These are phyloP conservation scores for Apiospora saccharicola DNA, from an alignment of 2,329 filamentous ascomycete species.

Conservation along the genomic window DNA sequence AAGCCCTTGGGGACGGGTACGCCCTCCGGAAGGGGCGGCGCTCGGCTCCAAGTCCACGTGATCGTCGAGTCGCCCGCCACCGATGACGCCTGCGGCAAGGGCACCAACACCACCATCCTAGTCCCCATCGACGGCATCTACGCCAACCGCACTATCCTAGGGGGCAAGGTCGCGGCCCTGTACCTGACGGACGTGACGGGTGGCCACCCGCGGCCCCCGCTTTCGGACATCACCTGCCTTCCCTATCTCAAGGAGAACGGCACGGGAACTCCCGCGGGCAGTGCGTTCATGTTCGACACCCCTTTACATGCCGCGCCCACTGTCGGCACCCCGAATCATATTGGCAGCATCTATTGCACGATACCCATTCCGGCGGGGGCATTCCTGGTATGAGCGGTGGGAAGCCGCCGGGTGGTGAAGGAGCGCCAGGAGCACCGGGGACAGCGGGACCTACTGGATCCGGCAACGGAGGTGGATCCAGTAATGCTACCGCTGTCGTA, in stretches of 20 bases:
- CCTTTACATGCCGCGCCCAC: not conserved
- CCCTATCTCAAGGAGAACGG: not conserved
- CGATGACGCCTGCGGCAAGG: slow-evolving; percentile 1
- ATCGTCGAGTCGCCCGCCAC: not conserved
- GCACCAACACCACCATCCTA: slow-evolving; percentile 33
- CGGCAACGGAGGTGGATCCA: not conserved
- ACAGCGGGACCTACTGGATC: too few species aligned
- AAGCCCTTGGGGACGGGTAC: not conserved
- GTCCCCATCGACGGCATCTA: slow-evolving; percentile 17
- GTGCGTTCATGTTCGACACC: not conserved
- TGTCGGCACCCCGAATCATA: not conserved
- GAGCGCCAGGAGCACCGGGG: not conserved
- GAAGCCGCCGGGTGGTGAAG: not conserved
- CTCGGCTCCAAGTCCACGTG: not conserved
- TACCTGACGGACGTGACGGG: not conserved
- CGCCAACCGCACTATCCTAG: not conserved
- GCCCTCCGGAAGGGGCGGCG: not conserved
- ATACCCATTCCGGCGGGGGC: not conserved
- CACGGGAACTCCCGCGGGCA: not conserved
- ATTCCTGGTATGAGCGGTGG: not conserved
- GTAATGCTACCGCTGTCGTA: not conserved
- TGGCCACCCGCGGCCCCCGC: not conserved
- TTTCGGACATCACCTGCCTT: not conserved
- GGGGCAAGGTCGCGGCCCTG: not conserved
- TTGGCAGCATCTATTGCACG: slow-evolving; percentile 7